phyloP scores from a whole-genome alignment of 371 early-diverging fungal species.

The Rhizopus stolonifer region DNA sequence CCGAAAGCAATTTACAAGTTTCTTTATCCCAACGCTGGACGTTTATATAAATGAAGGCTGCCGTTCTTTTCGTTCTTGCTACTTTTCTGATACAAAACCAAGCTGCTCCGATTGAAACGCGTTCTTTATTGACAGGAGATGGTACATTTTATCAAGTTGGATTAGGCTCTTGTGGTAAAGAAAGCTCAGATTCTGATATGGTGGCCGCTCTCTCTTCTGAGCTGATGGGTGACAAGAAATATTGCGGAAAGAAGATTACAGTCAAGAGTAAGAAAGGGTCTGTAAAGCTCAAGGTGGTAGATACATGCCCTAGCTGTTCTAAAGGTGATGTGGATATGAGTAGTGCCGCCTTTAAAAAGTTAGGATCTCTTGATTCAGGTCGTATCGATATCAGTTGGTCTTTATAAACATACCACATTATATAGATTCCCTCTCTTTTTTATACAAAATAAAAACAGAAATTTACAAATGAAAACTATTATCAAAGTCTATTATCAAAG shows the following conservation, averaged over 20 bases:
- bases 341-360: constrained; percentile 45
- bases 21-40: constrained; percentile 3
- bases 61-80: not conserved
- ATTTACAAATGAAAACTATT: too few relatives aligned
- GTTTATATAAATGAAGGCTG: not conserved
- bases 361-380: constrained; percentile 37
- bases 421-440: not conserved
- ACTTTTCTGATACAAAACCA: not conserved
- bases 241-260: constrained; percentile 38
- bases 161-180: constrained; percentile 28
- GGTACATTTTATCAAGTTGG: constrained; percentile 30
- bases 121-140: constrained; percentile 8
- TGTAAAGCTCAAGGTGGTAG: constrained; percentile 35
- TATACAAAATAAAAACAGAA: too few relatives aligned
- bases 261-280: constrained; percentile 31
- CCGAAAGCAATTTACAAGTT: too few relatives aligned
- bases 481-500: too few relatives aligned
- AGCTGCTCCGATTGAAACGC: constrained; percentile 7
- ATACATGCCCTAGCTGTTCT: constrained; percentile 48
- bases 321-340: constrained; percentile 41
- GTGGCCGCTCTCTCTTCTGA: constrained; percentile 26
- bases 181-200: constrained; percentile 15
- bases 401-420: not conserved
- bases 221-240: constrained; percentile 14
- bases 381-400: constrained; percentile 45